These are phyloP conservation scores for Cladosporium sp. DNA, from an alignment of 2,329 filamentous ascomycete species.

Conservation along the genomic window DNA sequence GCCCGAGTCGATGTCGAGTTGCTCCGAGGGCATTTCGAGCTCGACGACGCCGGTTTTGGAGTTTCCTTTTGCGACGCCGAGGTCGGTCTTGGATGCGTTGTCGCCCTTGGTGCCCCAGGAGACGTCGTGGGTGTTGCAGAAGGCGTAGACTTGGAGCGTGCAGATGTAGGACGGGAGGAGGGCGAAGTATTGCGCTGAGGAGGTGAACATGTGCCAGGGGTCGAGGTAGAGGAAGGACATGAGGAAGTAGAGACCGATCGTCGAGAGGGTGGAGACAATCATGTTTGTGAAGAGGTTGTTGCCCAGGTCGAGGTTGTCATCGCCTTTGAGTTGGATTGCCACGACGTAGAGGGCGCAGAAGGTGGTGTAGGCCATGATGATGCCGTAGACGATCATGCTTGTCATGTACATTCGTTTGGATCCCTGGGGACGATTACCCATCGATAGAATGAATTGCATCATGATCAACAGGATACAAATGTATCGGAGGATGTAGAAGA, in stretches of 20 bases:
- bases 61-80: slow-evolving; percentile 72
- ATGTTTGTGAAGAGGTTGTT: slow-evolving; percentile 94
- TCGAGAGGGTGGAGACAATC: slow-evolving; percentile 83
- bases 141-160: slow-evolving; percentile 95
- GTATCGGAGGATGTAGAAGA: slow-evolving; percentile 85
- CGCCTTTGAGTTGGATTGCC: slow-evolving; percentile 63
- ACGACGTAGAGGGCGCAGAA: slow-evolving; percentile 90
- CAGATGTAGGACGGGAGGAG: slow-evolving; percentile 93
- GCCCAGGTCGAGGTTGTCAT: slow-evolving; percentile 56
- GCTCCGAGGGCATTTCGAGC: slow-evolving; percentile 95
- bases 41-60: slow-evolving; percentile 74
- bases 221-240: slow-evolving; percentile 97
- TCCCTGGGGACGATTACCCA: slow-evolving; percentile 94
- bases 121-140: slow-evolving; percentile 98
- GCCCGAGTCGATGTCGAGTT: slow-evolving; percentile 94
- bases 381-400: slow-evolving; percentile 81
- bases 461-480: slow-evolving; percentile 80
- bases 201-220: slow-evolving; percentile 99
- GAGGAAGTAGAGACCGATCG: slow-evolving; percentile 88
- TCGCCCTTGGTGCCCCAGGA: slow-evolving; percentile 99
- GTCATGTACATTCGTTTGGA: slow-evolving; percentile 84
- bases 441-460: slow-evolving; percentile 91
- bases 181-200: slow-evolving; percentile 83
- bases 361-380: slow-evolving; percentile 95
- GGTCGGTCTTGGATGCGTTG: slow-evolving; percentile 88